Percentiles rank a stretch among this genome's conserved stretches.
Conservation (phyloP, 2,329 filamentous ascomycete genomes). For the Metarhizium robertsii region DNA sequence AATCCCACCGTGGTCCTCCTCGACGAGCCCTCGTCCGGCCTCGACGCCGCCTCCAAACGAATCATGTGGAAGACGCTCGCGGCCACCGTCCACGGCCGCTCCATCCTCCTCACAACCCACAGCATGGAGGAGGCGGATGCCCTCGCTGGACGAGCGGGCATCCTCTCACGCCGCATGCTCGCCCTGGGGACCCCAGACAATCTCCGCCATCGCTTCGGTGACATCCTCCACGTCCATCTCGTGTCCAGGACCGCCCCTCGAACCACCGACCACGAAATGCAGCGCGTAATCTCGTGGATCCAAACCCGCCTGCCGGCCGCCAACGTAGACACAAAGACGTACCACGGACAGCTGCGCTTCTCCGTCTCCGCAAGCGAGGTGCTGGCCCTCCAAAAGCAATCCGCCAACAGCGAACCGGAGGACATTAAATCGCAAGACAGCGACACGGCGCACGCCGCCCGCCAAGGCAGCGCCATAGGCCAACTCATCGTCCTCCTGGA, state of each 20-base stretch:
- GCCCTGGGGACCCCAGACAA: constrained; percentile 69
- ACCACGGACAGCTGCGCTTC: constrained; percentile 84
- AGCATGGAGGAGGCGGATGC: constrained; percentile 94
- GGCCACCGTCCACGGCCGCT: constrained; percentile 65
- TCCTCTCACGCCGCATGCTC: constrained; percentile 78
- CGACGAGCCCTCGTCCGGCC: constrained; percentile 80
- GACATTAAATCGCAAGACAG: neutral
- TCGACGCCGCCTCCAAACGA: constrained; percentile 84
- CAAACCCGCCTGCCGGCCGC: constrained; percentile 50
- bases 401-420: neutral
- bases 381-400: constrained; percentile 11
- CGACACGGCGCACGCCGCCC: constrained; percentile 15
- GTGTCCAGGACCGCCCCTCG: constrained; percentile 67
- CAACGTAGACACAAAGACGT: constrained; percentile 61
- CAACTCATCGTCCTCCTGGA: constrained; percentile 65
- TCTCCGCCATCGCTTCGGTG: constrained; percentile 66
- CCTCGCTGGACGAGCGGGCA: constrained; percentile 72
- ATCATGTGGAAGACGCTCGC: constrained; percentile 87
- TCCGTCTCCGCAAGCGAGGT: constrained; percentile 50
- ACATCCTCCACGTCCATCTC: constrained; percentile 72
- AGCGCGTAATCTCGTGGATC: constrained; percentile 58
- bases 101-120: constrained; percentile 82
- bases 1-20: constrained; percentile 81
- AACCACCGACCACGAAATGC: constrained; percentile 61
- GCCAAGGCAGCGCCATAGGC: constrained; percentile 47